These are phyloP conservation scores for Breynia disticha DNA, from an alignment of 441 rosid species.

Conservation along the genomic window DNA sequence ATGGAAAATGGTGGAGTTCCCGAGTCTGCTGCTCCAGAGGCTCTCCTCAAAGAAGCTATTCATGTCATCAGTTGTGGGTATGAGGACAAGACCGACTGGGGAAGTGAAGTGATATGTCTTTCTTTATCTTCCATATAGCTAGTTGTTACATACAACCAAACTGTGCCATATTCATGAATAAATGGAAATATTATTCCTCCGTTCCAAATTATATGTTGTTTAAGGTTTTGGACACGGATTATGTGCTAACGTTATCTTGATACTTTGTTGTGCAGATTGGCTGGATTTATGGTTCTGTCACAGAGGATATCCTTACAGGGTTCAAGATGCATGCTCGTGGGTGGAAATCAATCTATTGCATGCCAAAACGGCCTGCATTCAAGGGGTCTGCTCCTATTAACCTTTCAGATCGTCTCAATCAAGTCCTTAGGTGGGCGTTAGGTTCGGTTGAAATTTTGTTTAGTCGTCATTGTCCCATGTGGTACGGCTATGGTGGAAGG, in stretches of 20 bases:
- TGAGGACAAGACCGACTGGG: constrained; percentile 99
- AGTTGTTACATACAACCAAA: neutral
- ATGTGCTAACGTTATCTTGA: neutral
- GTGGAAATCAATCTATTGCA: constrained; percentile 97
- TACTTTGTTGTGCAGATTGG: constrained; percentile 60
- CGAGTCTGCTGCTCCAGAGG: constrained; percentile 85
- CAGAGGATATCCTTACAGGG: constrained; percentile 97
- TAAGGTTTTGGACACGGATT: too few relatives aligned
- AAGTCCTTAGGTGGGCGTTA: constrained; percentile 99
- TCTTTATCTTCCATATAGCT: neutral
- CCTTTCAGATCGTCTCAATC: constrained; percentile 96
- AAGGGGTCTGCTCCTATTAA: constrained; percentile 99
- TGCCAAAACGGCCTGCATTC: constrained; percentile 86
- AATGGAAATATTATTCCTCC: too few relatives aligned
- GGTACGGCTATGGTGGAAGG: constrained; percentile 94
- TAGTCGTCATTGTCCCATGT: constrained; percentile 96
- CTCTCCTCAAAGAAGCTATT: constrained; percentile 96
- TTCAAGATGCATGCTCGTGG: constrained; percentile 99
- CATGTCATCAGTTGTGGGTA: constrained; percentile 99
- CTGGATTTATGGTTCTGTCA: constrained; percentile 99
- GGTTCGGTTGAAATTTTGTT: constrained; percentile 97
- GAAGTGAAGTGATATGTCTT: constrained; percentile 29
- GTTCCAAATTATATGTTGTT: too few relatives aligned
- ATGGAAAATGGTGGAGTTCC: constrained; percentile 99
- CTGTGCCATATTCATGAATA: neutral